These are phyloP conservation scores for Dactylis glomerata DNA, from an alignment of 176 grass and related monocot species.

Conservation along the genomic window DNA sequence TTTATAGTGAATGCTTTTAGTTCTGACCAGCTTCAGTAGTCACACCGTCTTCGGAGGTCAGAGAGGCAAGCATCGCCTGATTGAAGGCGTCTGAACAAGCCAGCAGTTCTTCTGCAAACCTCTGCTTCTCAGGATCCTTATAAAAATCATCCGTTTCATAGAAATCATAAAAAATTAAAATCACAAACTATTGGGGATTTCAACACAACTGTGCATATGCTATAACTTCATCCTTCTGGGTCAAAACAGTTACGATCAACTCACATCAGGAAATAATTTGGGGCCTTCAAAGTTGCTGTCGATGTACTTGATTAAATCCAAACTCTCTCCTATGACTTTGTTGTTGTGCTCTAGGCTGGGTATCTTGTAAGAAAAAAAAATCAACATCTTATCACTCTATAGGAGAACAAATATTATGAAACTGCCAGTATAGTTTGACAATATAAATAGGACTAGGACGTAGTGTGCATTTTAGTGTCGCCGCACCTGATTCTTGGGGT, in stretches of 20 bases:
- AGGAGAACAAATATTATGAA: neutral
- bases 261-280: slow-evolving; percentile 43
- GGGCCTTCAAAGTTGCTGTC: slow-evolving; percentile 58
- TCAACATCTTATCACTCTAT: neutral
- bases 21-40: slow-evolving; percentile 40
- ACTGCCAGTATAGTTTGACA: neutral
- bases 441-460: neutral
- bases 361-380: slow-evolving; percentile 37
- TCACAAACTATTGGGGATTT: neutral
- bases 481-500: slow-evolving; percentile 50
- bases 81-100: slow-evolving; percentile 50
- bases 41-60: slow-evolving; percentile 31
- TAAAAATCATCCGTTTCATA: neutral
- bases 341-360: slow-evolving; percentile 74
- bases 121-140: slow-evolving; percentile 58
- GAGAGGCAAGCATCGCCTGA: neutral
- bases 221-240: neutral
- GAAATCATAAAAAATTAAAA: neutral
- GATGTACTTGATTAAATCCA: slow-evolving; percentile 73
- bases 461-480: neutral
- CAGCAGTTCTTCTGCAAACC: slow-evolving; percentile 57
- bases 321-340: slow-evolving; percentile 58
- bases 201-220: neutral
- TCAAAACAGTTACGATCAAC: neutral
- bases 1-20: neutral